Evolutionary conservation across 768 basidiomycete genomes (phyloP).

Genomic region (Auriscalpium vulgare): DNA sequence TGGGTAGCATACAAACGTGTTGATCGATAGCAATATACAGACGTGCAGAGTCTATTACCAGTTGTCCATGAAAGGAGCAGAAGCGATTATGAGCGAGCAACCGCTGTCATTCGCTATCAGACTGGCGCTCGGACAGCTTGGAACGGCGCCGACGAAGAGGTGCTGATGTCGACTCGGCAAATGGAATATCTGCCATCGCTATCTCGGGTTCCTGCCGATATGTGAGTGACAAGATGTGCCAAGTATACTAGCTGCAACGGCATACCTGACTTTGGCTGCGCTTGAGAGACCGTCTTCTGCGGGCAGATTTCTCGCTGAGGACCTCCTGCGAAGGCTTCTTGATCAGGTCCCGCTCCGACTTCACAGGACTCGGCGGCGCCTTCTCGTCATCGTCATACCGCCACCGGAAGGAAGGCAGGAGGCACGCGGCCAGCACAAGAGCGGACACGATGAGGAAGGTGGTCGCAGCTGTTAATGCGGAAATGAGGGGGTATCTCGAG

Average conservation of each 20-base stretch:
- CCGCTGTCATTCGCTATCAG: conserved; percentile 1
- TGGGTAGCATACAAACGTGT: no score
- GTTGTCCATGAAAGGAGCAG: no score
- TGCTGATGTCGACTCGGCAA: not conserved
- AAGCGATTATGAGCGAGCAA: no score
- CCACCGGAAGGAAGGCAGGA: conserved; percentile 26
- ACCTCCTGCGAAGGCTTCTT: conserved; percentile 1
- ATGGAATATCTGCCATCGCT: conserved; percentile 1
- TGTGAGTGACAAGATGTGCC: not conserved
- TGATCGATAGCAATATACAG: no score
- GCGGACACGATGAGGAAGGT: conserved; percentile 29
- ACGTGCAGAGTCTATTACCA: no score
- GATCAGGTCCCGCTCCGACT: not conserved
- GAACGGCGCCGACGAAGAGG: conserved; percentile 13
- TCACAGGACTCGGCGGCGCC: not conserved
- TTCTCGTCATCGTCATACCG: conserved; percentile 4
- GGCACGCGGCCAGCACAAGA: conserved; percentile 23
- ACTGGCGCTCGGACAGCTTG: conserved; percentile 3
- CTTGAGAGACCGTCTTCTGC: conserved; percentile 10
- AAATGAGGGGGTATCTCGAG: conserved; percentile 58
- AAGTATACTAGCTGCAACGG: not conserved
- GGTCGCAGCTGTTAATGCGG: conserved; percentile 34
- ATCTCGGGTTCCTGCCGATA: conserved; percentile 8
- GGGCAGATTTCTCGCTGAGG: conserved; percentile 3
- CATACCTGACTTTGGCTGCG: conserved; percentile 10